These are phyloP conservation scores for Marasmius fiardii DNA, from an alignment of 1,284 basidiomycete species.

Conservation along the genomic window DNA sequence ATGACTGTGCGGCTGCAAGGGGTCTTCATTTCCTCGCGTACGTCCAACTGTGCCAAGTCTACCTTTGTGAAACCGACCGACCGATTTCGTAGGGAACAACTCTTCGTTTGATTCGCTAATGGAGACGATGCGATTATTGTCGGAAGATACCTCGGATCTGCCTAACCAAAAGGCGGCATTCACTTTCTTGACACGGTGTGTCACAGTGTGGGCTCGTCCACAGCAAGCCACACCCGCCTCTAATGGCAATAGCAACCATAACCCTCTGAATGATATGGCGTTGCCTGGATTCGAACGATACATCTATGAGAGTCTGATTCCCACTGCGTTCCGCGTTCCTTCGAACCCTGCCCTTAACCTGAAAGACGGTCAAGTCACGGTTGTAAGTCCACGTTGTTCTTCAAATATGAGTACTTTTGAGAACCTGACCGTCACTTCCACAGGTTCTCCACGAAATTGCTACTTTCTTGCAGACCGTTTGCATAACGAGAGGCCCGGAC, in stretches of 20 bases:
- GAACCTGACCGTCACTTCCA: not conserved
- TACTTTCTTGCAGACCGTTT: slow-evolving; percentile 78
- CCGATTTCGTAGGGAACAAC: slow-evolving; percentile 65
- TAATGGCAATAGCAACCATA: slow-evolving; percentile 36
- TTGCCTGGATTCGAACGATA: slow-evolving; percentile 93
- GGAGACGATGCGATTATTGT: slow-evolving; percentile 76
- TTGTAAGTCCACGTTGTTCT: slow-evolving; percentile 47
- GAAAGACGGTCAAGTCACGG: slow-evolving; percentile 82
- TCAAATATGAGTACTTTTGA: not conserved
- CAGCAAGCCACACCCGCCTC: slow-evolving; percentile 26
- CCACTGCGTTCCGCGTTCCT: slow-evolving; percentile 81
- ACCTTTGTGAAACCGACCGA: not conserved
- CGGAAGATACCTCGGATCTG: slow-evolving; percentile 73
- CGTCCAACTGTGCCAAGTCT: slow-evolving; percentile 25
- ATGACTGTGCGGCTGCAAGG: slow-evolving; percentile 80
- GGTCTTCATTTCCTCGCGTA: slow-evolving; percentile 86
- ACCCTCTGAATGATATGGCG: slow-evolving; percentile 27
- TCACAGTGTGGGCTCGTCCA: slow-evolving; percentile 78
- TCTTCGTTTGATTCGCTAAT: slow-evolving; percentile 68
- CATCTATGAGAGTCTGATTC: slow-evolving; percentile 87
- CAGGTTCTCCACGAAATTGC: slow-evolving; percentile 89
- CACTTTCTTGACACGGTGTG: slow-evolving; percentile 74
- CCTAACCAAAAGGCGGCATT: slow-evolving; percentile 80
- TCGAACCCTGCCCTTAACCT: slow-evolving; percentile 81
- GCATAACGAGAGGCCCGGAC: slow-evolving; percentile 73